Percentiles rank a stretch among this genome's conserved stretches.
Conservation (phyloP, 106 monocot genomes). For the Posidonia australis region DNA sequence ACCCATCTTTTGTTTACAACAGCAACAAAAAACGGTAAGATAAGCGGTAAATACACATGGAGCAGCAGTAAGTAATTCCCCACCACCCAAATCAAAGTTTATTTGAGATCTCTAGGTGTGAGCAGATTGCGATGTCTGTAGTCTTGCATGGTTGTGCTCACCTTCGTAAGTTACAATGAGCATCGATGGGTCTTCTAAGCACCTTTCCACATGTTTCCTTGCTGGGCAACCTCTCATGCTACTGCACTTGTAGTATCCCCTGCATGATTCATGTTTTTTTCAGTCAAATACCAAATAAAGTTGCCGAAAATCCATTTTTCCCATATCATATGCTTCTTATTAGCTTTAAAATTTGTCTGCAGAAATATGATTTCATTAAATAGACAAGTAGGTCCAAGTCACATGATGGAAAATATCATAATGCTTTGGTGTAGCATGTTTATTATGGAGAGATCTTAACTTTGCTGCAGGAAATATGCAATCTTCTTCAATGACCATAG, state of each 20-base stretch:
- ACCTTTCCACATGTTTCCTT: constrained; percentile 22
- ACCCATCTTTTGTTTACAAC: background rate
- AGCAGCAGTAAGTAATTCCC: background rate
- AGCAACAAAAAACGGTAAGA: background rate
- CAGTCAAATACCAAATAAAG: no score
- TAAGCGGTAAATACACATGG: background rate
- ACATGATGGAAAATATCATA: no score
- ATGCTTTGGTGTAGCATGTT: no score
- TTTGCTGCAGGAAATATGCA: no score
- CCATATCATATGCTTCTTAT: no score
- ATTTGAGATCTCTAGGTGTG: background rate
- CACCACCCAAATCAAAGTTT: background rate
- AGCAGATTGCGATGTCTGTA: constrained; percentile 7
- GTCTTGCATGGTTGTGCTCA: constrained; percentile 16
- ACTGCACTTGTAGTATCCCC: constrained; percentile 25
- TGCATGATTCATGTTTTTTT: constrained; percentile 1
- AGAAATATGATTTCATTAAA: no score
- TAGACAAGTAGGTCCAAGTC: no score
- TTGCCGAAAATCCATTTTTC: no score
- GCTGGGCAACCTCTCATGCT: constrained; percentile 28
- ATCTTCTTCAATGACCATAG: no score
- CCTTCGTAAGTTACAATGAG: constrained; percentile 25
- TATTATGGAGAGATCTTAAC: no score
- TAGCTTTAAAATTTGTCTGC: no score
- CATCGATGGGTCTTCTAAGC: constrained; percentile 22